phyloP scores from a whole-genome alignment of 139 green algal species.

The Mychonastes homosphaera region DNA sequence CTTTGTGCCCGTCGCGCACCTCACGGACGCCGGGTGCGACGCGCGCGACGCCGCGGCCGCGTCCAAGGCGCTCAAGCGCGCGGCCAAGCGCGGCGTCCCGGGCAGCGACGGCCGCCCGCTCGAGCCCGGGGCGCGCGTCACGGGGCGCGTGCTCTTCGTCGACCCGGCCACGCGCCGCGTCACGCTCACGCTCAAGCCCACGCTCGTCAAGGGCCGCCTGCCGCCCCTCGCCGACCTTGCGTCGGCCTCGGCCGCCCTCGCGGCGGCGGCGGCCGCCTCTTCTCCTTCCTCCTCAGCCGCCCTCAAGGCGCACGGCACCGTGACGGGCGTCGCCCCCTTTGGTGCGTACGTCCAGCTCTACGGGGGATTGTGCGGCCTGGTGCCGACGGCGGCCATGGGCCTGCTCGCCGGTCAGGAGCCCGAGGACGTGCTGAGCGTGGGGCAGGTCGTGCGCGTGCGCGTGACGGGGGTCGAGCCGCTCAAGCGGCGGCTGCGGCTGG shows the following conservation, averaged over 20 bases:
- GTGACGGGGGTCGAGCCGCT: slow-evolving; percentile 1
- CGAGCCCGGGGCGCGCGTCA: neutral
- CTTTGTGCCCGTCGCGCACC: slow-evolving; percentile 13
- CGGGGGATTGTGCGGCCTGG: slow-evolving; percentile 54
- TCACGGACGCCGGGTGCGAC: neutral
- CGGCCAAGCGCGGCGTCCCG: neutral
- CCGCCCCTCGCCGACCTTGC: slow-evolving; percentile 29
- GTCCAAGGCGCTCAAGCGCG: too few relatives aligned
- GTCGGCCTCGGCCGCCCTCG: slow-evolving; percentile 47
- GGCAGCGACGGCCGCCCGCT: neutral
- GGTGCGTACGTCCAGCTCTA: slow-evolving; percentile 88
- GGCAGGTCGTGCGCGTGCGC: slow-evolving; percentile 38
- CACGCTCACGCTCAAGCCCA: slow-evolving; percentile 72
- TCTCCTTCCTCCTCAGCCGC: too few relatives aligned
- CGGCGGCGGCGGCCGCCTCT: too few relatives aligned
- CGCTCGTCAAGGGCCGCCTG: slow-evolving; percentile 65
- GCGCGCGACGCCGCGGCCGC: neutral
- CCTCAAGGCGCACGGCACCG: slow-evolving; percentile 57
- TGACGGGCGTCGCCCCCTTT: slow-evolving; percentile 63
- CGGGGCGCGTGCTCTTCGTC: slow-evolving; percentile 42
- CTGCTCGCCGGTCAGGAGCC: slow-evolving; percentile 46
- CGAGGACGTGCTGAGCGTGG: slow-evolving; percentile 38
- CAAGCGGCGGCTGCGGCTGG: slow-evolving; percentile 1
- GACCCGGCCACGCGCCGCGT: slow-evolving; percentile 33
- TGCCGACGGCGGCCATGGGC: slow-evolving; percentile 42